Evolutionary conservation across 352 stramenopile species (phyloP).

Genomic region (Phytophthora sp.): DNA sequence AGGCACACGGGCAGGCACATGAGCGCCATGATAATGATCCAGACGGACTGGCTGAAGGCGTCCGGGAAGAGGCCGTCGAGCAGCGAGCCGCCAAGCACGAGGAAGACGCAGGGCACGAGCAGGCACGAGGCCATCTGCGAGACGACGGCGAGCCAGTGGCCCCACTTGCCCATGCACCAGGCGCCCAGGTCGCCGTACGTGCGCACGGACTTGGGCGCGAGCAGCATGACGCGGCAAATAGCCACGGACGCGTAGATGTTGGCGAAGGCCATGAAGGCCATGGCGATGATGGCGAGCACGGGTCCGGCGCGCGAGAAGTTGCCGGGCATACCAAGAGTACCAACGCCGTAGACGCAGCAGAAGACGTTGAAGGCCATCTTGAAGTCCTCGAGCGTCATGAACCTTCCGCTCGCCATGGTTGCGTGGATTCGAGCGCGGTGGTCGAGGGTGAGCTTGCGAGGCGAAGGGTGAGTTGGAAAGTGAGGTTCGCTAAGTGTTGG

Average conservation of each 20-base stretch:
- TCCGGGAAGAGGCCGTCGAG: conserved; percentile 16
- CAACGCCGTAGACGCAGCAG: conserved; percentile 28
- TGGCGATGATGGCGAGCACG: conserved; percentile 37
- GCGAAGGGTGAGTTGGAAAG: conserved; percentile 4
- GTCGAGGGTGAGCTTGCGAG: neutral
- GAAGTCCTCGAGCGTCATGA: conserved; percentile 23
- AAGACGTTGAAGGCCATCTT: conserved; percentile 33
- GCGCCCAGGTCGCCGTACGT: conserved; percentile 64
- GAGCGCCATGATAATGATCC: conserved; percentile 65
- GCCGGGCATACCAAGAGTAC: conserved; percentile 29
- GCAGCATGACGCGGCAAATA: conserved; percentile 56
- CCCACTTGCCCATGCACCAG: conserved; percentile 54
- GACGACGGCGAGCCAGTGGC: conserved; percentile 51
- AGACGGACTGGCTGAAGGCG: conserved; percentile 42
- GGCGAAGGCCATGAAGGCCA: conserved; percentile 66
- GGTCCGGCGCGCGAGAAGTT: conserved; percentile 22
- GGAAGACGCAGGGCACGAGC: conserved; percentile 48
- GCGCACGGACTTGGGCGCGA: conserved; percentile 47
- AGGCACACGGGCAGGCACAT: conserved; percentile 53
- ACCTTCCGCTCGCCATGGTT: conserved; percentile 8
- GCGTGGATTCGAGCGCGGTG: neutral
- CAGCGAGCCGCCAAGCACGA: conserved; percentile 19
- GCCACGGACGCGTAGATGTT: conserved; percentile 63
- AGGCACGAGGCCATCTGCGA: conserved; percentile 54
- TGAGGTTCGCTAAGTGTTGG: no score